Base-by-base conservation (phyloP, 108 stramenopile genomes). In the Craspedostauros australis region DNA sequence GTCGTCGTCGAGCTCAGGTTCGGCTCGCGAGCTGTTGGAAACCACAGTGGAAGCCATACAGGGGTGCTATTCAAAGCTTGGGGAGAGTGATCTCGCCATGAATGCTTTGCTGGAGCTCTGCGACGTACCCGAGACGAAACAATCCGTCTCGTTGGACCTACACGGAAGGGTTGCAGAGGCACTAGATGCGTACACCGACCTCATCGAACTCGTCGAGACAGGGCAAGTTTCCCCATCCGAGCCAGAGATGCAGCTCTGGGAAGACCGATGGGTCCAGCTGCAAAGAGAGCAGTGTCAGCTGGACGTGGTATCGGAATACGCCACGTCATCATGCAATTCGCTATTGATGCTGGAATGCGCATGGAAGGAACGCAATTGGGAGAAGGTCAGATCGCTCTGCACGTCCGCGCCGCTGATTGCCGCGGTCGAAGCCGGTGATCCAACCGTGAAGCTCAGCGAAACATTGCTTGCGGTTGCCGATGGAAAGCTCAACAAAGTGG, bases 301-400 rank as follows among this genome's bases (percentile, higher is more conserved):
- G 72, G 52, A 75, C 26, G 73, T 88, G 7, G 68, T 96, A 24
- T 65, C 77, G 15, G 89, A 95, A 46, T 88, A 84, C 60, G 84
- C 94, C 11, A 63, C 68, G 6, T 39, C 57, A 1, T 58, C 72
- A 25, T 60, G 70, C 23, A 75, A 88, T 56, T 54, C 69, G 18
- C 60, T 66, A 12, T 68, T 96, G 27, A 53, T 67, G 84, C 59
- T 97, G 48, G 96, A 96, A 55, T 79, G 75, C 39, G 88, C 90
- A 9, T 95, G 90, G 92, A 95, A 94, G 58, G 65, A 62, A 11
- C 73, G 76, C 23, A 78, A 93, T 39, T 97, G 94, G 94, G 90
- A 86, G 22, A 71, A 70, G 44, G 68, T 91, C 16, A 60, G 78
- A 40, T 51, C 43, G 5, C 54, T 88, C 16, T 78, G 72, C 43